Conservation (phyloP, 2,329 filamentous ascomycete genomes). For the Penicillium sp. region DNA sequence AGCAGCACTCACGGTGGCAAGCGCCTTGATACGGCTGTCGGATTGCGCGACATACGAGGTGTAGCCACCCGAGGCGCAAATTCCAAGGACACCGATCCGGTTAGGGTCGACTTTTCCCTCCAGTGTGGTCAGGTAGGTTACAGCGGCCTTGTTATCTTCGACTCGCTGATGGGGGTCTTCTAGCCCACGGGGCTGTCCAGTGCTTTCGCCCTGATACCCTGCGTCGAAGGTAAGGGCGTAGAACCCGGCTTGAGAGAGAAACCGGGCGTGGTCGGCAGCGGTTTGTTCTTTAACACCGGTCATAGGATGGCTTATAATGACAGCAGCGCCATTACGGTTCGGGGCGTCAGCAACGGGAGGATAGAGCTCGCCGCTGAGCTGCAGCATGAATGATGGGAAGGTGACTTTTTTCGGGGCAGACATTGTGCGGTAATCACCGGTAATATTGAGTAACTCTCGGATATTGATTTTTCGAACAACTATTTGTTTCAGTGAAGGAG, state of each 20-base stretch:
- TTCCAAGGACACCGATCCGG: conserved; percentile 45
- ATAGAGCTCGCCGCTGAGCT: conserved; percentile 13
- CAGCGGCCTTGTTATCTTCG: conserved; percentile 41
- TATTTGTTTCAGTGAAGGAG: no score
- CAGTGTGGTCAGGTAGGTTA: conserved; percentile 33
- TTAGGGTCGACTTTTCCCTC: conserved; percentile 33
- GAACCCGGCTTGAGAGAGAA: conserved; percentile 39
- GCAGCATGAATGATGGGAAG: conserved; percentile 14
- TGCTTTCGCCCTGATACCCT: conserved; percentile 43
- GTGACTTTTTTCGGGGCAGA: conserved; percentile 10
- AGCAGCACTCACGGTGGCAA: conserved; percentile 38
- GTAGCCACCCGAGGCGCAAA: conserved; percentile 46
- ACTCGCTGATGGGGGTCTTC: conserved; percentile 45
- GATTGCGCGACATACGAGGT: conserved; percentile 39
- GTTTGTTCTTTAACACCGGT: conserved; percentile 43
- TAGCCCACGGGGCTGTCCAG: conserved; percentile 40
- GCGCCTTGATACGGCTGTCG: conserved; percentile 45
- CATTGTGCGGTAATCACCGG: no score
- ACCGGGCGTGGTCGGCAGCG: conserved; percentile 35
- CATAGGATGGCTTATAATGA: conserved; percentile 38
- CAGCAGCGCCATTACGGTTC: conserved; percentile 20
- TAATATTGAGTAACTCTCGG: neutral
- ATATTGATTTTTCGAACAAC: no score
- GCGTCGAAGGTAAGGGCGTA: conserved; percentile 42
- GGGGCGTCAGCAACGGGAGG: conserved; percentile 3